These are phyloP conservation scores for Pythium oligandrum DNA, from an alignment of 352 stramenopile genomes.

Conservation along the genomic window DNA sequence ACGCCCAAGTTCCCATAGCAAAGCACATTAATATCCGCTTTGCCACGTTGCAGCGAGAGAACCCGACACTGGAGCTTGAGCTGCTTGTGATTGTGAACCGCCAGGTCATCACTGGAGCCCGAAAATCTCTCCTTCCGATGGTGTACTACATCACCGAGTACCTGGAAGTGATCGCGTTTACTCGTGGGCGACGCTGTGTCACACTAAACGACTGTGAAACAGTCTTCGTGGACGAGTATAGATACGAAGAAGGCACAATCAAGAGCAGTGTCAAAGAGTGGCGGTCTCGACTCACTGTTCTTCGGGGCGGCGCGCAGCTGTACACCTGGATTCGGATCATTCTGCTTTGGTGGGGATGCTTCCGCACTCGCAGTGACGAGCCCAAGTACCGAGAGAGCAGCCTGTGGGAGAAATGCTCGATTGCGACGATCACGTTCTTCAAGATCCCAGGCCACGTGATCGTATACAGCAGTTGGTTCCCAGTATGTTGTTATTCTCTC, in stretches of 20 bases:
- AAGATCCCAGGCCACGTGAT: constrained; percentile 16
- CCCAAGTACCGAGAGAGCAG: not conserved
- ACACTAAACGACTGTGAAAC: constrained; percentile 1
- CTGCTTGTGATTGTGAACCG: no score
- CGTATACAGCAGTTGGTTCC: constrained; percentile 25
- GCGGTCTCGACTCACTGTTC: not conserved
- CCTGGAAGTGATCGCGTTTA: constrained; percentile 13
- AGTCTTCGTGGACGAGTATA: constrained; percentile 21
- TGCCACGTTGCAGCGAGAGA: no score
- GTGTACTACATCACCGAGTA: not conserved
- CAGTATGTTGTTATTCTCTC: constrained; percentile 22
- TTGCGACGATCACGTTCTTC: constrained; percentile 4
- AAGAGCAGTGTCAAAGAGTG: constrained; percentile 5
- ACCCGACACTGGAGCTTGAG: no score
- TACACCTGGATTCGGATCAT: constrained; percentile 17
- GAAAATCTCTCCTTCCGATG: not conserved
- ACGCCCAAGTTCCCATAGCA: no score
- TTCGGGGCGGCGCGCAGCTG: constrained; percentile 7
- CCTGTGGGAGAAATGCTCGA: not conserved
- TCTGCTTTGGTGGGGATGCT: constrained; percentile 10
- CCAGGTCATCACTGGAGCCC: not conserved
- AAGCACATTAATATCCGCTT: no score
- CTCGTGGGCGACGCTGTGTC: constrained; percentile 5
- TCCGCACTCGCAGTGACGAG: constrained; percentile 1
- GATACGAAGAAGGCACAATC: constrained; percentile 14